Conservation (phyloP, 371 early-diverging fungal genomes). For the Rhizopus delemar region DNA sequence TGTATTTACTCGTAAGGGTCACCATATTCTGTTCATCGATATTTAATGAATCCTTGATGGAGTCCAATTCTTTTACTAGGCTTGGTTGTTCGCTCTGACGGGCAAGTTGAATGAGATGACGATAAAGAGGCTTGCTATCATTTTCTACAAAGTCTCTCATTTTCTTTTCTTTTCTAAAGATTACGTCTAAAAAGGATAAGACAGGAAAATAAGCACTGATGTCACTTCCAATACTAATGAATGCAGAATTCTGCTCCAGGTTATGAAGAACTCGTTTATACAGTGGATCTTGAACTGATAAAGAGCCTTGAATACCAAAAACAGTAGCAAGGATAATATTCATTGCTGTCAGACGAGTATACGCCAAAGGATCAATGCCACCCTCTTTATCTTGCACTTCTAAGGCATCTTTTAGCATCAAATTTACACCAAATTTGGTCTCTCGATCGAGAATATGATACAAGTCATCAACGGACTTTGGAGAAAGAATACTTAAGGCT, state of each 20-base stretch:
- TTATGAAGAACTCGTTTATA: constrained; percentile 11
- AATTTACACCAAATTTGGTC: constrained; percentile 1
- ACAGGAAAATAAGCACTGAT: constrained; percentile 11
- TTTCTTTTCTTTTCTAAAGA: constrained; percentile 10
- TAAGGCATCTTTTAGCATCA: constrained; percentile 8
- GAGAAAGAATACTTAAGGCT: constrained; percentile 1
- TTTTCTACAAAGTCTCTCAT: constrained; percentile 1
- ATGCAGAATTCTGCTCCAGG: not conserved
- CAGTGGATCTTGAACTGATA: constrained; percentile 5
- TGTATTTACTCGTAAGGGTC: constrained; percentile 25
- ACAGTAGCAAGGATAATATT: constrained; percentile 9
- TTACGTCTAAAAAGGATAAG: constrained; percentile 14
- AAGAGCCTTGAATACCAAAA: constrained; percentile 7
- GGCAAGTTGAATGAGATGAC: constrained; percentile 4
- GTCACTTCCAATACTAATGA: not conserved
- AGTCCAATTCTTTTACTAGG: constrained; percentile 15
- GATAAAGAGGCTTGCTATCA: not conserved
- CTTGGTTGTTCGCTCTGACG: constrained; percentile 8
- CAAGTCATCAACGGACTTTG: constrained; percentile 4
- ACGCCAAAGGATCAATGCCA: constrained; percentile 8
- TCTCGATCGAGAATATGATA: constrained; percentile 3
- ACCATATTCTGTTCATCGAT: constrained; percentile 19
- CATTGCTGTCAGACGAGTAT: constrained; percentile 6
- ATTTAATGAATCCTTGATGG: constrained; percentile 6
- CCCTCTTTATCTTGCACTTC: not conserved